Base-by-base conservation (phyloP, 495 filamentous ascomycete species). In the Pyrenula aspistea region DNA sequence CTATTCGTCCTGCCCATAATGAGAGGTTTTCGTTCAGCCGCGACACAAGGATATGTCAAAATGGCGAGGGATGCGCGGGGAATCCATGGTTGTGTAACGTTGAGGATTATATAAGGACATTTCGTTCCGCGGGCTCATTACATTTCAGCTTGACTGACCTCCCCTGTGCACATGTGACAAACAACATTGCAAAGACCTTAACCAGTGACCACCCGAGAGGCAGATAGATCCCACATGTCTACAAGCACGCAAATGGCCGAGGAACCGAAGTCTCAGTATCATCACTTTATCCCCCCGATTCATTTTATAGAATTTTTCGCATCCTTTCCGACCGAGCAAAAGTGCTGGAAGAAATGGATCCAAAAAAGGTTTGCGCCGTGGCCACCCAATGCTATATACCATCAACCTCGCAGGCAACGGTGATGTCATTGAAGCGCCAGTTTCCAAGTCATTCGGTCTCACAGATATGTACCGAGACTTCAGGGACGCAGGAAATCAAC, bases 381-480 rank as follows among this genome's bases (percentile, higher is more conserved):
- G 31, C 31, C 8, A 42, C 31, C 31, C 31, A 8, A 42, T 42
- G 31, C 31, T 42, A 15, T 42, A 42, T 15, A 42, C 31, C 31
- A 42, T 42, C 15, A 15, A 42, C 49, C 53, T 67, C 21, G 51
- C 51, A 3, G 65, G 65, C 61, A 2, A 42, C 15, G 51, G 67
- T 4, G 21, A 20, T 10, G 57, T 73, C 25, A 61, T 59, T 24
- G 61, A 71, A 56, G 64, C 62, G n/a, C 63, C 65, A 1, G 65
- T 75, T 20, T 63, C 56, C 15, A 61, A 65, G 12, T 68, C 70
- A 12, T 67, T 74, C 11, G 73, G 72, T 12, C 58, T 66, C 31
- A 65, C 64, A 25, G 68, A 77, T 58, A 72, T 78, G 71, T 78
- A 78, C 57, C 59, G 67, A 22, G 67, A 77, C 55, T 56, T 63